Conservation (phyloP, 768 basidiomycete species). For the Leucocoprinus leucothites region DNA sequence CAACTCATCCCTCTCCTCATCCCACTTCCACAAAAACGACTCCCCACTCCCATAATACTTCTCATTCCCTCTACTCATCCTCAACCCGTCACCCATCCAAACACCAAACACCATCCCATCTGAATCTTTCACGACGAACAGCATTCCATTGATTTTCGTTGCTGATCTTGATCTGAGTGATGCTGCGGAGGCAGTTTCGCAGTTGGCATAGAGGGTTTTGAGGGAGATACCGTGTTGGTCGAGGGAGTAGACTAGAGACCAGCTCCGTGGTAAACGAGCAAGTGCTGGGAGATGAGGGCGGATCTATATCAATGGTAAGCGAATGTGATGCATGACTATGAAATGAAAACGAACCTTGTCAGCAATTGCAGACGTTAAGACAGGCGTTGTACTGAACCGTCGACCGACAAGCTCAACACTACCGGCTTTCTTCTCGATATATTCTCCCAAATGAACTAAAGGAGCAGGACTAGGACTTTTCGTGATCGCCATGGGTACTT, state of each 20-base stretch:
- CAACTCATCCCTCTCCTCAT: slow-evolving; percentile 36
- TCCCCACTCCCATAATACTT: slow-evolving; percentile 89
- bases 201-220: slow-evolving; percentile 77
- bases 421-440: slow-evolving; percentile 49
- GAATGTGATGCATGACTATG: not conserved
- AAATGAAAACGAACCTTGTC: slow-evolving; percentile 45
- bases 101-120: slow-evolving; percentile 72
- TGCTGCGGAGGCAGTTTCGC: slow-evolving; percentile 40
- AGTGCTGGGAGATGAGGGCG: slow-evolving; percentile 73
- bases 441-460: slow-evolving; percentile 31
- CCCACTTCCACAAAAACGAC: slow-evolving; percentile 82
- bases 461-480: slow-evolving; percentile 1
- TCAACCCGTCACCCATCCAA: slow-evolving; percentile 76
- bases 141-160: slow-evolving; percentile 28
- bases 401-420: slow-evolving; percentile 53
- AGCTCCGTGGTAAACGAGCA: slow-evolving; percentile 61
- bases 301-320: slow-evolving; percentile 41
- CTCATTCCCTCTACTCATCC: slow-evolving; percentile 53
- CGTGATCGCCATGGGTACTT: slow-evolving; percentile 4
- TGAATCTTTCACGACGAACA: slow-evolving; percentile 64
- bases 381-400: slow-evolving; percentile 46
- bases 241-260: slow-evolving; percentile 84
- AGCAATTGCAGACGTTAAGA: slow-evolving; percentile 54
- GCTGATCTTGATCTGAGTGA: slow-evolving; percentile 15
- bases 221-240: slow-evolving; percentile 96